Evolutionary conservation across 2,329 filamentous ascomycete genomes (phyloP).

Genomic region (Colletotrichum magnum): DNA sequence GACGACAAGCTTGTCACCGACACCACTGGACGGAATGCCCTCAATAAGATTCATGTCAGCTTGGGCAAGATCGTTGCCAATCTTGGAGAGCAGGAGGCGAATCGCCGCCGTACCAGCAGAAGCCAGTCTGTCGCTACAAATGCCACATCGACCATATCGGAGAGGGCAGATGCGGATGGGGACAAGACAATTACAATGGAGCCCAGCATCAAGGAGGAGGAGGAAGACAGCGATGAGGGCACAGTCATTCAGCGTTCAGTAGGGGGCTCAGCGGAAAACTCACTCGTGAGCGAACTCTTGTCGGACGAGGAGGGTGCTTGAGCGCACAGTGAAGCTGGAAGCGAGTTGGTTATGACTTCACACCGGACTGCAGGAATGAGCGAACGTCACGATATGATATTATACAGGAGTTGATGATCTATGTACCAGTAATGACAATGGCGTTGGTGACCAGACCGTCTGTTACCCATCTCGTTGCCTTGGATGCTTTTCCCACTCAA

Average conservation of each 20-base stretch:
- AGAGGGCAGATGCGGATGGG: constrained; percentile 48
- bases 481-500: too few species aligned
- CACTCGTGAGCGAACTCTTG: constrained; percentile 56
- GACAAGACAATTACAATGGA: constrained; percentile 59
- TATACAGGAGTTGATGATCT: constrained; percentile 34
- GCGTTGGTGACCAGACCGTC: constrained; percentile 8
- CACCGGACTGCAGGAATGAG: constrained; percentile 8
- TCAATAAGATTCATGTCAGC: constrained; percentile 78
- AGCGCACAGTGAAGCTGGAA: not conserved
- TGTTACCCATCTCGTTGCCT: not conserved
- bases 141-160: constrained; percentile 33
- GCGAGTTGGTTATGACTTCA: constrained; percentile 15
- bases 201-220: constrained; percentile 64
- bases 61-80: constrained; percentile 77
- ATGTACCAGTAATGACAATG: constrained; percentile 37
- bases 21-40: constrained; percentile 72
- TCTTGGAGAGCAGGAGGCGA: constrained; percentile 61
- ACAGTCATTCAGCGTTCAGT: constrained; percentile 44
- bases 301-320: constrained; percentile 55
- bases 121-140: constrained; percentile 57
- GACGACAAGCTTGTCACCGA: constrained; percentile 73
- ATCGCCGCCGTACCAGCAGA: constrained; percentile 59
- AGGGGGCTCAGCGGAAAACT: constrained; percentile 52
- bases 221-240: constrained; percentile 48
- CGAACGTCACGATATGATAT: constrained; percentile 13